Base-by-base conservation (phyloP, 148 eudicot genomes). In the Diospyros kaki region DNA sequence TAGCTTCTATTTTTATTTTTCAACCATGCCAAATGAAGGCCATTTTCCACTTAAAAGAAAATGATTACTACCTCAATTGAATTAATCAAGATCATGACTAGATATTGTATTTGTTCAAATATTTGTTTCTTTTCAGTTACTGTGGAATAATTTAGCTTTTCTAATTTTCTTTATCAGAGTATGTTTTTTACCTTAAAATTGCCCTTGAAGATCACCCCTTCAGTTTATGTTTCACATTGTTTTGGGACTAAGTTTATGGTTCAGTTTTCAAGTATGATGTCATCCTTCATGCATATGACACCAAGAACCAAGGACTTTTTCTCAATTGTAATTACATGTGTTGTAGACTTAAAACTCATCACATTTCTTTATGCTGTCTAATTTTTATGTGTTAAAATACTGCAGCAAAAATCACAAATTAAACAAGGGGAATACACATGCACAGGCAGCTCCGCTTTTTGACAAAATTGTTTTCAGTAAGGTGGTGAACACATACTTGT, bases 381-480 rank as follows among this genome's bases (percentile, higher is more conserved):
- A 63, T 50, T 50, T 48, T 28, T 58, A 51, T 28, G 14, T 82
- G 9, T 46, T 60, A 15, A 52, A 72, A 65, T 81, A 76, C 13
- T 84, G 84, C 87, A 92, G 99, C 75, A 95, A 95, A 83, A 77
- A 89, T 44, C 84, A 69, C 74, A 82, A 77, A 78, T 85, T 95
- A 91, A 89, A 81, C 87, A 89, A 83, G 78, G 97, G 99, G 43
- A 28, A 56, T 46, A 87, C 84, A 72, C 94, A 90, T 81, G 65
- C 74, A 39, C 93, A 95, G 48, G 99, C 99, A 70, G 68, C 99
- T 81, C 90, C 94, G 12, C 62, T 90, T 4, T 83, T 75, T 77
- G 99, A 95, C 79, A 92, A 89, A 81, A 42, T 95, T 74, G 99
- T 93, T 58, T 95, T 95, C 86, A 91, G 69, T 68, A 95, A 92